Evolutionary conservation across 768 basidiomycete genomes (phyloP), one percentile per base, ranked within the genome.

Genomic region (Psilocybe cubensis): DNA sequence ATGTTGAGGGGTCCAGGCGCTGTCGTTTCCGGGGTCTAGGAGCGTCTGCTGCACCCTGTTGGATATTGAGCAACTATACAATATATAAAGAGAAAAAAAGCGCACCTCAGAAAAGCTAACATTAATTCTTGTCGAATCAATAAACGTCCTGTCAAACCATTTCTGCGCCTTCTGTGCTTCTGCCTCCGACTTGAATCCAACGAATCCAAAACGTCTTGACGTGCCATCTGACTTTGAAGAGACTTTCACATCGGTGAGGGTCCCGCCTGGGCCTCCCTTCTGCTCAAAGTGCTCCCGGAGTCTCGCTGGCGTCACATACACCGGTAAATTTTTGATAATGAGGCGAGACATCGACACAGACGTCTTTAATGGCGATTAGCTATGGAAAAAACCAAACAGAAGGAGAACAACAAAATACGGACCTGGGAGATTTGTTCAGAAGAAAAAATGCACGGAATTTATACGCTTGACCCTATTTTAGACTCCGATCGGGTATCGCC

Each of bases 161-260:
- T 87, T 83, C 68, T 83, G 84, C 0, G 92, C 95, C 4, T 79
- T 77, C 5, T 73, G 55, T 0, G 96, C 96, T 57, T 97, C 91
- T 25, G 82, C 76, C 27, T 88, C 79, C 0, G 87, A 83, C 74
- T 91, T 94, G 79, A 87, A 98, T 0, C 97, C 97, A 8, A 96
- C 79, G 66, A 98, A 99, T 0, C 91, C 97, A 69, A 99, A 96
- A 29, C 92, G 81, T 7, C 97, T 80, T 0, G 90, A 88, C 0
- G 87, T 88, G 1, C 94, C 94, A 68, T 93, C 87, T 0, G 72
- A 75, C 70, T 92, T 91, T 24, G 79, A 79, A 3, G 93, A 85
- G 49, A 98, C 81, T 69, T 92, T 92, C 48, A 88, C 79, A 74
- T 98, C 97, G 3, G 97, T 99, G 44, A 97, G 80, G 1, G 80